phyloP scores from a whole-genome alignment of 1,284 basidiomycete genomes.

The Rhizopogon parksii region DNA sequence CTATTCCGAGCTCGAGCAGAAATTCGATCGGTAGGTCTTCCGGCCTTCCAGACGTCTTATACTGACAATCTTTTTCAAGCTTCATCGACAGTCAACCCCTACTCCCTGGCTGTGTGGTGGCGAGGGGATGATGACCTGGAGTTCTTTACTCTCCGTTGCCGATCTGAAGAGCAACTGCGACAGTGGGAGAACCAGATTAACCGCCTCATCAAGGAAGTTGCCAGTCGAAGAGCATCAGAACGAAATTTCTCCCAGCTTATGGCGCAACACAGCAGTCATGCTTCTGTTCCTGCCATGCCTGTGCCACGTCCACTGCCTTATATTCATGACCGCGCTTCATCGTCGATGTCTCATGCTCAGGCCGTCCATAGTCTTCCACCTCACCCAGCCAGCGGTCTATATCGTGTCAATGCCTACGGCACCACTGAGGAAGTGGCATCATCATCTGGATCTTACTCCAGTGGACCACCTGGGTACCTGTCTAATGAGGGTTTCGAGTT shows the following conservation, averaged over 20 bases:
- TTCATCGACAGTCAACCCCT: conserved; percentile 40
- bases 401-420: conserved; percentile 34
- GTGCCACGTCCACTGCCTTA: conserved; percentile 30
- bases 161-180: conserved; percentile 86
- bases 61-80: conserved; percentile 25
- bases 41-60: conserved; percentile 5
- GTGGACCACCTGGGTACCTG: conserved; percentile 53
- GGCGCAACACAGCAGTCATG: conserved; percentile 21
- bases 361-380: conserved; percentile 27
- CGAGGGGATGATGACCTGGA: conserved; percentile 89
- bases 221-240: conserved; percentile 57
- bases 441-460: conserved; percentile 31
- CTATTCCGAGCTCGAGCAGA: conserved; percentile 49
- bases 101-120: conserved; percentile 87
- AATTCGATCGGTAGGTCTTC: conserved; percentile 51
- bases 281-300: conserved; percentile 20
- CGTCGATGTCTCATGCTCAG: conserved; percentile 28
- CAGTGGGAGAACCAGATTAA: conserved; percentile 91
- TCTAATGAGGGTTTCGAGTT: conserved; percentile 60
- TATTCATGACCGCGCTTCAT: conserved; percentile 38
- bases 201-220: conserved; percentile 73
- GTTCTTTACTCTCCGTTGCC: conserved; percentile 90
- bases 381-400: conserved; percentile 34
- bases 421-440: conserved; percentile 33
- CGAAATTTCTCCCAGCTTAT: conserved; percentile 41